A percentile compares a stretch with the other conserved stretches of the same genome.
phyloP scores from a whole-genome alignment of 495 filamentous ascomycete genomes.

The Penicilliopsis zonata region DNA sequence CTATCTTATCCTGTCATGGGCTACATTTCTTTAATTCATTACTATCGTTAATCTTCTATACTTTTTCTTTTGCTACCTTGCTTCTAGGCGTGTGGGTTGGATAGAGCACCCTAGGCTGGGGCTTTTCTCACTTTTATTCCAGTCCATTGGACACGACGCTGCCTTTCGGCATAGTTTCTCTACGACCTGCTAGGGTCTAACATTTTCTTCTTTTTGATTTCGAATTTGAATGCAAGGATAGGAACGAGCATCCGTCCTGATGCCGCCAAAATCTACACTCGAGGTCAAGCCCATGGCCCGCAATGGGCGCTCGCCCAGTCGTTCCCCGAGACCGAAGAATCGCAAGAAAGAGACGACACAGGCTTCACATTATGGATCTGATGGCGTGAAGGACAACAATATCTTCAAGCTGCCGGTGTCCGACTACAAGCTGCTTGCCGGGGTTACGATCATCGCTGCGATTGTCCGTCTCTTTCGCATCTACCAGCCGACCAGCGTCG shows the following conservation, averaged over 20 bases:
- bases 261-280: conserved; percentile 28
- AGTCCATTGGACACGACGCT: not conserved
- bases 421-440: conserved; percentile 65
- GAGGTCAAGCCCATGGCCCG: conserved; percentile 24
- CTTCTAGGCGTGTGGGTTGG: conserved; percentile 14
- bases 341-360: conserved; percentile 18
- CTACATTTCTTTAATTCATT: conserved; percentile 15
- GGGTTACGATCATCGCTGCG: conserved; percentile 63
- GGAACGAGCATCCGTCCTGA: too few species aligned
- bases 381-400: conserved; percentile 39
- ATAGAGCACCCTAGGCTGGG: conserved; percentile 9
- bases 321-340: conserved; percentile 29
- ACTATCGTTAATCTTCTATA: conserved; percentile 28
- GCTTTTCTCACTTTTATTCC: not conserved
- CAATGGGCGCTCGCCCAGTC: conserved; percentile 27
- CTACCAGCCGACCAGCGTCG: conserved; percentile 90
- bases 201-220: too few species aligned
- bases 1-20: conserved; percentile 25
- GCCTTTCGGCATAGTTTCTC: conserved; percentile 1
- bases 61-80: conserved; percentile 14
- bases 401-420: conserved; percentile 53
- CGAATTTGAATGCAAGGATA: too few species aligned
- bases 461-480: conserved; percentile 86
- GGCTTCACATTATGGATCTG: conserved; percentile 33
- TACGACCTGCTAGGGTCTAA: too few species aligned